Conservation (phyloP, 2,329 filamentous ascomycete species). For the Colletotrichum limetticola region DNA sequence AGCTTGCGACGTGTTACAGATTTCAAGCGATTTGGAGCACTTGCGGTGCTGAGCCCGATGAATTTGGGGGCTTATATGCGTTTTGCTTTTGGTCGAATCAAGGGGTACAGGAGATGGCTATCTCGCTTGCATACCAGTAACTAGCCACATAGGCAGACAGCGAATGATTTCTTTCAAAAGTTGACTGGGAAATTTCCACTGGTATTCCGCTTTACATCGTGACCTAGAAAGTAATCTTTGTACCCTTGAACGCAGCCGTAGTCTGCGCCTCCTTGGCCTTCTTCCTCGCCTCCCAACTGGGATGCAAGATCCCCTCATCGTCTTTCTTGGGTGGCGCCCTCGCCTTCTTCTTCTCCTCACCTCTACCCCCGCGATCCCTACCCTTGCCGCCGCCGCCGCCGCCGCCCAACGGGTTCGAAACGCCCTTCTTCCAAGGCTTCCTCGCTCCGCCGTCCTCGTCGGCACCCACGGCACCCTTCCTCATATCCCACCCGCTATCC, state of each 20-base stretch:
- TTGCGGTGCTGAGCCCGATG: too few relatives aligned
- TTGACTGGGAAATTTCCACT: background rate
- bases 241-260: slow-evolving; percentile 63
- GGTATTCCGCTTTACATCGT: background rate
- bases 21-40: background rate
- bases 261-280: slow-evolving; percentile 68
- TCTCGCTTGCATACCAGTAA: background rate
- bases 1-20: background rate
- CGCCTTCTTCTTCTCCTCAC: slow-evolving; percentile 35
- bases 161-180: background rate
- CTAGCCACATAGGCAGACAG: slow-evolving; percentile 4
- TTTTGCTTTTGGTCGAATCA: background rate
- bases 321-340: slow-evolving; percentile 52
- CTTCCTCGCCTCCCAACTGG: slow-evolving; percentile 73
- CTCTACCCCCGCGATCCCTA: slow-evolving; percentile 26
- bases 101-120: background rate
- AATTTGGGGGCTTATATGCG: background rate
- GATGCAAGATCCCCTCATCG: slow-evolving; percentile 68
- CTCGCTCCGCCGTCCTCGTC: slow-evolving; percentile 43
- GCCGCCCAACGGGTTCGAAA: slow-evolving; percentile 48
- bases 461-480: slow-evolving; percentile 63
- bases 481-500: slow-evolving; percentile 68
- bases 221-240: slow-evolving; percentile 56
- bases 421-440: slow-evolving; percentile 66
- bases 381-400: slow-evolving; percentile 31